Percentiles rank a stretch among this genome's conserved stretches.
phyloP scores from a whole-genome alignment of 169 alveolate genomes.

The Cryptosporidium muris region DNA sequence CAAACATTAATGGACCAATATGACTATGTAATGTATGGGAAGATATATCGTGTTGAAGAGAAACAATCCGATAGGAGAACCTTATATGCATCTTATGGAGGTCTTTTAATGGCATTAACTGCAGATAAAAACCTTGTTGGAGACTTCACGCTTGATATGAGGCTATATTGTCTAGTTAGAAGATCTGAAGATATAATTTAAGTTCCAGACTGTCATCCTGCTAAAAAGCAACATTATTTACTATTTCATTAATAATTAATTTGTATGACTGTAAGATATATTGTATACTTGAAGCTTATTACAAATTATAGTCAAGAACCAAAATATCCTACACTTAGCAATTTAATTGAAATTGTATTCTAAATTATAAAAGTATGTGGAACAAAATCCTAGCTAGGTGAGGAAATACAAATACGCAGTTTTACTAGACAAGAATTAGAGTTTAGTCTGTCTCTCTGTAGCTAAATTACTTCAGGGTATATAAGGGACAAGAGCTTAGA shows the following conservation, averaged over 20 bases:
- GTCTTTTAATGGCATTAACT: conserved; percentile 88
- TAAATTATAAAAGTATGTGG: too few relatives aligned
- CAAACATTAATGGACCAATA: conserved; percentile 81
- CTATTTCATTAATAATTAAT: too few relatives aligned
- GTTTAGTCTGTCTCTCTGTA: neutral
- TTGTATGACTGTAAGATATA: too few relatives aligned
- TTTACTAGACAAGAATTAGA: neutral
- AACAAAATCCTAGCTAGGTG: neutral
- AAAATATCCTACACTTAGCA: too few relatives aligned
- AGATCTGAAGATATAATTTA: conserved; percentile 70
- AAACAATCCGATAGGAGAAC: conserved; percentile 88
- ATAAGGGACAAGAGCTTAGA: neutral
- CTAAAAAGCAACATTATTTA: too few relatives aligned
- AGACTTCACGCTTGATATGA: conserved; percentile 88
- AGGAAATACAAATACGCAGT: neutral
- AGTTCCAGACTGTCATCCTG: too few relatives aligned
- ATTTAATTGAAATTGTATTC: too few relatives aligned
- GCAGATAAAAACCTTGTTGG: conserved; percentile 91
- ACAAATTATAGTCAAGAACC: too few relatives aligned
- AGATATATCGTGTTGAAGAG: conserved; percentile 88
- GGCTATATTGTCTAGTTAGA: conserved; percentile 82
- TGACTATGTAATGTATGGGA: conserved; percentile 91
- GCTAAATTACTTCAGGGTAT: neutral
- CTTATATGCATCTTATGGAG: conserved; percentile 89
- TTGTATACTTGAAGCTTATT: too few relatives aligned